phyloP scores from a whole-genome alignment of 192 early-diverging fungal species.

The Cetraspora pellucida region DNA sequence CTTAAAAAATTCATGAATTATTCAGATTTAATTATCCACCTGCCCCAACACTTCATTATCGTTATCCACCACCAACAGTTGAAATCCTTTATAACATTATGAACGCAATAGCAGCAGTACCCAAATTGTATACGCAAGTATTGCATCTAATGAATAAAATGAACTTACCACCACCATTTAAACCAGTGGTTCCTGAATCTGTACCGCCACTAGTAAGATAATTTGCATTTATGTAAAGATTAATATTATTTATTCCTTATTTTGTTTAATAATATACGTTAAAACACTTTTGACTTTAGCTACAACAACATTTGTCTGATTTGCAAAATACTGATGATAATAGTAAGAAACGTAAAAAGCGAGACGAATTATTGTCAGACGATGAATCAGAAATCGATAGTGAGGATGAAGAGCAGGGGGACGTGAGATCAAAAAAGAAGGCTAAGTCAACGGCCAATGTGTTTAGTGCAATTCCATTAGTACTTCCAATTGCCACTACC shows the following conservation, averaged over 20 bases:
- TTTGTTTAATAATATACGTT: background rate
- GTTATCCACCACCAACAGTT: slow-evolving; percentile 48
- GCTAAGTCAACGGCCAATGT: background rate
- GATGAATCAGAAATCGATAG: slow-evolving; percentile 54
- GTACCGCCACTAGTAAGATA: slow-evolving; percentile 18
- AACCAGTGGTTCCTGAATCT: background rate
- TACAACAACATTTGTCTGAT: slow-evolving; percentile 1
- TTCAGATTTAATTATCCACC: slow-evolving; percentile 44
- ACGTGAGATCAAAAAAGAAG: slow-evolving; percentile 1
- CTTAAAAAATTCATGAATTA: background rate
- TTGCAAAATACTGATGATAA: background rate
- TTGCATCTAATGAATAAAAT: slow-evolving; percentile 67
- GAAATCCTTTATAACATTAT: slow-evolving; percentile 55
- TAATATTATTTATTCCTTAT: background rate
- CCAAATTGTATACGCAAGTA: slow-evolving; percentile 61
- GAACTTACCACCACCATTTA: slow-evolving; percentile 62
- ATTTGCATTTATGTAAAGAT: background rate
- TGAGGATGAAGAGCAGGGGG: slow-evolving; percentile 23
- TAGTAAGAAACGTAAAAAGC: slow-evolving; percentile 41
- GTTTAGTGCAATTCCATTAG: background rate
- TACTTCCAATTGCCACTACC: too few relatives aligned
- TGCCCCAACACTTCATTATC: slow-evolving; percentile 44
- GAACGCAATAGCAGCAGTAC: slow-evolving; percentile 53
- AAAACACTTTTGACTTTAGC: background rate
- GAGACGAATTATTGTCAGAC: slow-evolving; percentile 47